Conservation (phyloP, 768 basidiomycete genomes). For the Termitomyces bulborhizus region DNA sequence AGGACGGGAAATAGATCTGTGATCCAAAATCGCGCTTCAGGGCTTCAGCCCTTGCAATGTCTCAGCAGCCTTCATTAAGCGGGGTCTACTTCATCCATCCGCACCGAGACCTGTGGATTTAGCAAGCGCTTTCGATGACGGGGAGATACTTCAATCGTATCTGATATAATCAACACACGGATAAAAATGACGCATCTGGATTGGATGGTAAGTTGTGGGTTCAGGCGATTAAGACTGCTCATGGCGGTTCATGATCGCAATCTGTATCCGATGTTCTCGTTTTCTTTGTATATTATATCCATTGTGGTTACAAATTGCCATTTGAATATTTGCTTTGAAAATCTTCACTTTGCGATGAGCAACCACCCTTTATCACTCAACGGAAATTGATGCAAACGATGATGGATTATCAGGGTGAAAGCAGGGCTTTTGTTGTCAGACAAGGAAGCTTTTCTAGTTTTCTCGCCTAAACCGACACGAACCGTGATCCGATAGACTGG, state of each 20-base stretch:
- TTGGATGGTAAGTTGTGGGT: background rate
- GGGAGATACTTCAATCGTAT: background rate
- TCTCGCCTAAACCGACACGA: background rate
- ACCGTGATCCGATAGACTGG: slow-evolving; percentile 11
- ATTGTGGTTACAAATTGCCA: background rate
- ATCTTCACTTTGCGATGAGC: background rate
- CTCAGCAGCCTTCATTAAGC: background rate
- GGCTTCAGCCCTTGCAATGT: background rate
- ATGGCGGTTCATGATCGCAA: background rate
- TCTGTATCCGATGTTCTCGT: background rate
- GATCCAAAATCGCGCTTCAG: background rate
- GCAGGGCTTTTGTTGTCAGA: background rate
- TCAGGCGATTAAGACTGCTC: background rate
- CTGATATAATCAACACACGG: background rate
- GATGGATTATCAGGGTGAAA: background rate
- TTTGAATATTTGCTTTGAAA: background rate
- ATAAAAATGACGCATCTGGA: background rate
- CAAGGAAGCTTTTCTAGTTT: background rate
- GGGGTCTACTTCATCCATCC: background rate
- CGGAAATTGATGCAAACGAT: background rate
- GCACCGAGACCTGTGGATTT: background rate
- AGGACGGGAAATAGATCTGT: background rate
- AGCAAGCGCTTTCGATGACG: background rate
- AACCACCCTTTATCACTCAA: background rate
- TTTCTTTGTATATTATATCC: background rate